Evolutionary conservation across 257 asterid genomes (phyloP), one percentile per base, ranked within the genome.

Genomic region (Rubia yunnanensis): DNA sequence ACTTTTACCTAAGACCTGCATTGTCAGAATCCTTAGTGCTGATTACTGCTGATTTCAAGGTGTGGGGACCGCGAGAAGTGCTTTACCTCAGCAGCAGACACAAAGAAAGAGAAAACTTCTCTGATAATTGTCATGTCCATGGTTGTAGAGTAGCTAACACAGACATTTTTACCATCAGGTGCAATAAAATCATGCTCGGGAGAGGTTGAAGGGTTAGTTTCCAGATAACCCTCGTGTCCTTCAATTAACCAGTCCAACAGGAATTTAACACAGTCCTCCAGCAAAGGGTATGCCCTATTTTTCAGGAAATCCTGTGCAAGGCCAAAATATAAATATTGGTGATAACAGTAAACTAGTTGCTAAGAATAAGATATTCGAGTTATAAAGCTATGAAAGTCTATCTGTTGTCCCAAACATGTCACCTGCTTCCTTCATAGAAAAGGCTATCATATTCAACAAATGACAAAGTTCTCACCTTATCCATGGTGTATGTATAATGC

Each of bases 181-280:
- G 94, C 89, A 71, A 75, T 82, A 72, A 89, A 89, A 39, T 35
- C 73, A 71, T 89, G 96, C 75, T 86, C 96, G 0, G 94, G 96
- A 20, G 94, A 89, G 60, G 91, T 87, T 50, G 96, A 89, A 54
- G 96, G 96, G 70, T 89, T 89, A 24, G 96, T 89, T 70, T 81
- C 91, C n/a, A 85, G 82, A 74, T 60, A 75, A 48, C 81, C 82
- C 28, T 48, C 82, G n/a, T 71, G 84, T 46, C 91, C 85, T 75
- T 85, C 86, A 24, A 82, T 79, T 61, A 89, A 72, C 95, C 96
- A 89, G 80, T 85, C 95, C 69, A 89, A 62, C 54, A 87, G 77
- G 76, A 87, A 89, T 3, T 79, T 74, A 55, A 82, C 72, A 64
- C 94, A 83, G 10, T 94, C 84, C 81, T 85, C 91, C 76, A 89